A percentile compares a stretch with the other conserved stretches of the same genome.
These are phyloP conservation scores for Hondaea fermentalgiana DNA, from an alignment of 108 stramenopile species.

Conservation along the genomic window DNA sequence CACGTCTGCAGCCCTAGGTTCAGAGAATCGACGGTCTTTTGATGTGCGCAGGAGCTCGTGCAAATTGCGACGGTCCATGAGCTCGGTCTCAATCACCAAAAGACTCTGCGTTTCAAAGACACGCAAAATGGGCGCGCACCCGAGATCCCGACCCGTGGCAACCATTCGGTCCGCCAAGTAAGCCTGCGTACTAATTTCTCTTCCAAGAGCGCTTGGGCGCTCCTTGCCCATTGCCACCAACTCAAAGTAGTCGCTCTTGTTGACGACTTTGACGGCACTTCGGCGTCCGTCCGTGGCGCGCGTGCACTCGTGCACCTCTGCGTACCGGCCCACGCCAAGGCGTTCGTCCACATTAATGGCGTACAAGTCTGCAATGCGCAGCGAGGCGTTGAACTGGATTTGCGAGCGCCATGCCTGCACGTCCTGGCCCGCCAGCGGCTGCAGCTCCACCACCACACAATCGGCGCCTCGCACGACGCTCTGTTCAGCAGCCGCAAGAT, in stretches of 20 bases:
- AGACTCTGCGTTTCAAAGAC: not conserved
- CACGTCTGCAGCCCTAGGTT: not conserved
- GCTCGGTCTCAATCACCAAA: constrained; percentile 2
- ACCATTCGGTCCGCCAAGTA: not conserved
- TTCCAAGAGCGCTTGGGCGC: not conserved
- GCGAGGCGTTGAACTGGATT: not conserved
- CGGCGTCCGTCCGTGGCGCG: not conserved
- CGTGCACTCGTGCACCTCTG: not conserved
- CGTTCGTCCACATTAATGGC: not conserved
- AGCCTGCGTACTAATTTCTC: not conserved
- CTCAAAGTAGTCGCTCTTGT: not conserved
- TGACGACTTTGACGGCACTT: not conserved
- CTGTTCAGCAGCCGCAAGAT: not conserved
- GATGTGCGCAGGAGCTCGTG: not conserved
- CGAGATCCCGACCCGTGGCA: not conserved
- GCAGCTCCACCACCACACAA: not conserved
- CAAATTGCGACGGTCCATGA: not conserved
- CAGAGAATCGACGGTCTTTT: not conserved
- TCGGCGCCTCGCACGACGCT: not conserved
- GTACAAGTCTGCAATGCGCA: not conserved
- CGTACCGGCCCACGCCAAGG: constrained; percentile 11
- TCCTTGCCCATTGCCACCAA: not conserved
- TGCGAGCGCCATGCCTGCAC: not conserved
- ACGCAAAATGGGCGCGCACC: not conserved
- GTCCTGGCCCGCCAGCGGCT: not conserved